phyloP scores from a whole-genome alignment of 805 yeast species.

The Hanseniaspora lindneri region DNA sequence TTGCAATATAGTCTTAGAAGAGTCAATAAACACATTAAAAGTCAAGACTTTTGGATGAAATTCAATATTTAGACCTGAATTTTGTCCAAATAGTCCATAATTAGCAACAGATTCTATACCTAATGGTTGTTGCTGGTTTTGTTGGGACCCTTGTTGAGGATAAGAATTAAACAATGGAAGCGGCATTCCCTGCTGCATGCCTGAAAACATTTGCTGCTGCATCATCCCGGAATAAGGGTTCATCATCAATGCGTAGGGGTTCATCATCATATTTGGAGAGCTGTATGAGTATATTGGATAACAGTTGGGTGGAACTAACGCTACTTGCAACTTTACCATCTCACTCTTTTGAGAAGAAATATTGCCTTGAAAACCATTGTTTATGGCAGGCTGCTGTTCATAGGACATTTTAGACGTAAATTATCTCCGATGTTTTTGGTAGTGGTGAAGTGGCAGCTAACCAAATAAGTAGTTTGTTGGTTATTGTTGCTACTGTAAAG shows the following conservation, averaged over 20 bases:
- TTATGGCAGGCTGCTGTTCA: not conserved
- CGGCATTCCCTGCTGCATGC: not conserved
- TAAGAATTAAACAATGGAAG: not conserved
- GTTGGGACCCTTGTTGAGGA: not conserved
- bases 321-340: conserved; percentile 11
- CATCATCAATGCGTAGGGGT: conserved; percentile 7
- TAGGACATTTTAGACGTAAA: too few species aligned
- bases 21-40: conserved; percentile 53
- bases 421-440: too few species aligned
- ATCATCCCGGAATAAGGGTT: not conserved
- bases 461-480: too few species aligned
- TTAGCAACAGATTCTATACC: not conserved
- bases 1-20: conserved; percentile 35
- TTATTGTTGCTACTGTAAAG: too few species aligned
- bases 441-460: too few species aligned
- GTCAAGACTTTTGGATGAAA: conserved; percentile 26
- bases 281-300: conserved; percentile 11
- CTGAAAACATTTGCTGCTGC: not conserved
- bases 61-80: not conserved
- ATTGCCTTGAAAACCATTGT: not conserved
- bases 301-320: conserved; percentile 14
- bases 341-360: not conserved
- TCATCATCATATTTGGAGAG: conserved; percentile 7
- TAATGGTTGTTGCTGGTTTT: not conserved
- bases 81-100: not conserved